These are phyloP conservation scores for Aspergillus nomiae DNA, from an alignment of 2,329 filamentous ascomycete species.

Conservation along the genomic window DNA sequence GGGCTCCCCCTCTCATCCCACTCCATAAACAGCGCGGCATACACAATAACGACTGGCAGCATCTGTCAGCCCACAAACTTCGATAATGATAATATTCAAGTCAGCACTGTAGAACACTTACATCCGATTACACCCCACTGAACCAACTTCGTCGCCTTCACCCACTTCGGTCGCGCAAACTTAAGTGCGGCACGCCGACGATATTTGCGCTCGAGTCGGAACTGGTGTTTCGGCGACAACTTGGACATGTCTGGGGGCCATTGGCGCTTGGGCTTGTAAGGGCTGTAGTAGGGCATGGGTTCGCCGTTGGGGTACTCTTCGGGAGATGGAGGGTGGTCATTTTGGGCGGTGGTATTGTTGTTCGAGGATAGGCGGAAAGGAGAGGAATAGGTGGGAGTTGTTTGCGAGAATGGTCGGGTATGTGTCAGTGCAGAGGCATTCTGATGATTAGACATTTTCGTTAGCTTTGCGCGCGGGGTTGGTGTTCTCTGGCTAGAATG, in stretches of 20 bases:
- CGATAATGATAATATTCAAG: background rate
- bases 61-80: background rate
- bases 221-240: constrained; percentile 66
- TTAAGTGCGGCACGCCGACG: constrained; percentile 63
- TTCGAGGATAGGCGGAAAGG: constrained; percentile 24
- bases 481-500: background rate
- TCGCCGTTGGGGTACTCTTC: constrained; percentile 12
- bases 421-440: background rate
- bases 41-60: constrained; percentile 41
- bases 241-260: constrained; percentile 68
- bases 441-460: background rate
- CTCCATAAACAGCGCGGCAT: constrained; percentile 48
- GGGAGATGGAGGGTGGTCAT: constrained; percentile 6
- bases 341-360: constrained; percentile 7
- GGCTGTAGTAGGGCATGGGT: constrained; percentile 51
- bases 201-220: constrained; percentile 68
- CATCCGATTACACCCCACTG: constrained; percentile 58
- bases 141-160: constrained; percentile 58
- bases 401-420: constrained; percentile 11
- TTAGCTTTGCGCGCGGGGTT: background rate
- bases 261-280: constrained; percentile 60
- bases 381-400: constrained; percentile 8
- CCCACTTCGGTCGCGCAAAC: constrained; percentile 61
- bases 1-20: constrained; percentile 45
- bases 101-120: constrained; percentile 32